Percentiles rank a stretch among this genome's conserved stretches.
phyloP scores from a whole-genome alignment of 1,284 basidiomycete genomes.

The Ceratobasidium sp. region DNA sequence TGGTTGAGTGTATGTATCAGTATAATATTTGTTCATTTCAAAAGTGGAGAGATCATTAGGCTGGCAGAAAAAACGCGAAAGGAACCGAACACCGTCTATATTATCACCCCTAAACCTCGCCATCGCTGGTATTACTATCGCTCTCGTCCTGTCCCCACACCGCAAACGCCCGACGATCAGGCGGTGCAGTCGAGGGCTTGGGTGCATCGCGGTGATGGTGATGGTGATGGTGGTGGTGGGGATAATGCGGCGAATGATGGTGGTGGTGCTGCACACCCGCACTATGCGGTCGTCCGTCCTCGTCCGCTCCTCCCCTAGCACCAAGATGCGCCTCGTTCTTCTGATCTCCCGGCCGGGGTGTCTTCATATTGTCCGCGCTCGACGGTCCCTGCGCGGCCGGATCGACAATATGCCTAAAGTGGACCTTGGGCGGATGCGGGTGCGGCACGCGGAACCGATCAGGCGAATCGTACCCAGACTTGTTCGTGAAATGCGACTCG shows the following conservation, averaged over 20 bases:
- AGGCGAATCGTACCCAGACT: conserved; percentile 75
- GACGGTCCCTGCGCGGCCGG: conserved; percentile 2
- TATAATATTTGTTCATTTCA: conserved; percentile 17
- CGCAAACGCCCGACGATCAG: conserved; percentile 71
- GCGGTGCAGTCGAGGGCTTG: conserved; percentile 38
- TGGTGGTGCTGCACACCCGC: conserved; percentile 60
- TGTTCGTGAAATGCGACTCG: conserved; percentile 42
- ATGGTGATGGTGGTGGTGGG: conserved; percentile 47
- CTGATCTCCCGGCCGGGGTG: conserved; percentile 25
- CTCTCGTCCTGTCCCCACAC: conserved; percentile 89
- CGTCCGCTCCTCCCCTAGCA: conserved; percentile 47
- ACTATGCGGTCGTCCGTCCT: conserved; percentile 37
- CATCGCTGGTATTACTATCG: conserved; percentile 70
- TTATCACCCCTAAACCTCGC: not conserved
- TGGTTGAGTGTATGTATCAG: not conserved
- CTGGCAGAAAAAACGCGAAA: not conserved
- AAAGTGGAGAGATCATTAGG: not conserved
- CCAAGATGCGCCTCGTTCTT: conserved; percentile 38
- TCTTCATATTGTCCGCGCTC: conserved; percentile 27
- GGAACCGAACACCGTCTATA: not conserved
- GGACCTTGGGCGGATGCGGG: conserved; percentile 66
- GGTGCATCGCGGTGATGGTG: conserved; percentile 45
- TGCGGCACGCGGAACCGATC: conserved; percentile 76
- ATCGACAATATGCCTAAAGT: conserved; percentile 59
- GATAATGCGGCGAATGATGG: conserved; percentile 58